Percentiles rank a stretch among this genome's conserved stretches.
These are phyloP conservation scores for Venturia pyrina DNA, from an alignment of 2,329 filamentous ascomycete genomes.

Conservation along the genomic window DNA sequence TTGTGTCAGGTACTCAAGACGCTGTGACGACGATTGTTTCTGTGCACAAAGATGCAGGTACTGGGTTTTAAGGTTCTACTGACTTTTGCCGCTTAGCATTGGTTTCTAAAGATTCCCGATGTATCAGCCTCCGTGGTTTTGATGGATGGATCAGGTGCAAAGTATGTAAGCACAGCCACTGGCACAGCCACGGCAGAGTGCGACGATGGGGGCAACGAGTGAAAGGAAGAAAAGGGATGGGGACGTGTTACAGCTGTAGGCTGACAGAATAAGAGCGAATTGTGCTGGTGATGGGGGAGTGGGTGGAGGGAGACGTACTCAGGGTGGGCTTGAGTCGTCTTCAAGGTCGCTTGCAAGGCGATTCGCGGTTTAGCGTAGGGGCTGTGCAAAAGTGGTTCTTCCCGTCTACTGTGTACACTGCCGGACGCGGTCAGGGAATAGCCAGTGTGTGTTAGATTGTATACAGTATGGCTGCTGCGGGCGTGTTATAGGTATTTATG, in stretches of 20 bases:
- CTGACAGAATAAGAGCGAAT: neutral
- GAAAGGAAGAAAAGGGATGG: neutral
- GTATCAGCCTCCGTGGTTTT: neutral
- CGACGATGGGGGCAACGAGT: neutral
- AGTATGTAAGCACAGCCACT: neutral
- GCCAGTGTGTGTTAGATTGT: neutral
- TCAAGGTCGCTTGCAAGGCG: neutral
- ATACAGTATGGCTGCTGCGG: neutral
- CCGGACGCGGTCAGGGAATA: neutral
- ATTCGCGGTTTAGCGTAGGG: neutral
- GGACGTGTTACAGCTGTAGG: neutral
- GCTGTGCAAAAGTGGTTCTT: neutral
- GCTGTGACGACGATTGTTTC: neutral
- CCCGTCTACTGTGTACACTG: neutral
- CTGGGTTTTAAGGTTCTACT: constrained; percentile 3
- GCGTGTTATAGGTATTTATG: neutral
- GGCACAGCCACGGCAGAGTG: constrained; percentile 2
- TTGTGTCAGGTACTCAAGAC: neutral
- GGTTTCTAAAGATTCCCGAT: neutral
- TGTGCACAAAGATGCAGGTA: neutral
- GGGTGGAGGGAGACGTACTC: neutral
- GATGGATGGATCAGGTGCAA: neutral
- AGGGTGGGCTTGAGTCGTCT: neutral
- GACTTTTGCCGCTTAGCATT: constrained; percentile 5
- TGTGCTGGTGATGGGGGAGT: neutral